Conservation (phyloP, 176 grass and related monocot genomes). For the Areca catechu region DNA sequence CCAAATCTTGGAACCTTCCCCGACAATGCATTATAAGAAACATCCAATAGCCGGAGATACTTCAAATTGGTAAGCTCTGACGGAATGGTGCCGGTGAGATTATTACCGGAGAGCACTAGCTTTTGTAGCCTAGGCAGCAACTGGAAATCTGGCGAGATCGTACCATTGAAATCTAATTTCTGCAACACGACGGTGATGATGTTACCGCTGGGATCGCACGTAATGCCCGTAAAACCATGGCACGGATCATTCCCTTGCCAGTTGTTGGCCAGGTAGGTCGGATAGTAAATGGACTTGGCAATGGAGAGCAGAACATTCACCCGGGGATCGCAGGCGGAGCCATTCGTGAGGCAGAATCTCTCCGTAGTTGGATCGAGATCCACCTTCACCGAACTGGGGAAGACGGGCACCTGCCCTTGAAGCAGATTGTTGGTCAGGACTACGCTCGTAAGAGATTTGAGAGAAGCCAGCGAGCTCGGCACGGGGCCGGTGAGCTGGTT, state of each 20-base stretch:
- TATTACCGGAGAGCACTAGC: constrained; percentile 9
- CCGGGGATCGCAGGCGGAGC: not conserved
- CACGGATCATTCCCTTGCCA: constrained; percentile 23
- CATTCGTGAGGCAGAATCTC: constrained; percentile 11
- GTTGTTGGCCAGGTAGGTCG: not conserved
- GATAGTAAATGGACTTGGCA: constrained; percentile 3
- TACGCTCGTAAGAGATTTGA: constrained; percentile 14
- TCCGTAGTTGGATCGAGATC: not conserved
- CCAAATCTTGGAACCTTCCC: constrained; percentile 9
- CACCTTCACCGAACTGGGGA: constrained; percentile 10
- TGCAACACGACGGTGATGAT: not conserved
- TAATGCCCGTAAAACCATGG: not conserved
- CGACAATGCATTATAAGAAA: constrained; percentile 14
- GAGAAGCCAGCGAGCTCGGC: constrained; percentile 19
- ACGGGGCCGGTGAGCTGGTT: constrained; percentile 35
- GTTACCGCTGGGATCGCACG: constrained; percentile 3
- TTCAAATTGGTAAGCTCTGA: not conserved
- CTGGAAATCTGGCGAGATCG: constrained; percentile 11
- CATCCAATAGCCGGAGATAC: constrained; percentile 9
- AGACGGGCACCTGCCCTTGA: constrained; percentile 24
- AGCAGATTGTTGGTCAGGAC: constrained; percentile 25
- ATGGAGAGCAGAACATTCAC: constrained; percentile 12
- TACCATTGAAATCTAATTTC: constrained; percentile 8
- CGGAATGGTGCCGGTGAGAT: constrained; percentile 17
- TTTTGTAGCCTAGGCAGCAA: constrained; percentile 8